Percentiles rank a stretch among this genome's conserved stretches.
Conservation (phyloP, 768 basidiomycete species). For the Candolleomyces aberdarensis region DNA sequence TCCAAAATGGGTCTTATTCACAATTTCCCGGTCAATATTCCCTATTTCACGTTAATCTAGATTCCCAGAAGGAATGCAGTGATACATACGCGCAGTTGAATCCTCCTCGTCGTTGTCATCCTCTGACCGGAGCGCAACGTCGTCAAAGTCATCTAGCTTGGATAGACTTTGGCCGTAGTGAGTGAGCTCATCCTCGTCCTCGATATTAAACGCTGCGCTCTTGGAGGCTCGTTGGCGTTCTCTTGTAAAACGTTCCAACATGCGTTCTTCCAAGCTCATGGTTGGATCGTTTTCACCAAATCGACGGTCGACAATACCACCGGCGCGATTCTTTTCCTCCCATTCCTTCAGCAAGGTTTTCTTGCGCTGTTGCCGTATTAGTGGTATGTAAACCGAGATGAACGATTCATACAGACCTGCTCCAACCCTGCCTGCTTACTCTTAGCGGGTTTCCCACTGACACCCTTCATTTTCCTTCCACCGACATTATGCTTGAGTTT, state of each 20-base stretch:
- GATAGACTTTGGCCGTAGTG: constrained; percentile 90
- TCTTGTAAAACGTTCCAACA: constrained; percentile 92
- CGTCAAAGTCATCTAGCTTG: constrained; percentile 81
- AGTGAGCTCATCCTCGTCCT: constrained; percentile 87
- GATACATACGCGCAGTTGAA: constrained; percentile 29
- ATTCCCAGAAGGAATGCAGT: neutral
- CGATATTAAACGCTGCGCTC: constrained; percentile 81
- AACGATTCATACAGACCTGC: constrained; percentile 49
- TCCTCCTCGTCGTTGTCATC: constrained; percentile 56
- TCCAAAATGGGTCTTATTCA: constrained; percentile 75
- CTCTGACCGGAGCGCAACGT: constrained; percentile 56
- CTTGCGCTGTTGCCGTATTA: constrained; percentile 56
- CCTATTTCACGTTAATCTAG: constrained; percentile 33
- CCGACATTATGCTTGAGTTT: constrained; percentile 93
- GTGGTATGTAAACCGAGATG: neutral
- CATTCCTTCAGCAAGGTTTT: constrained; percentile 88
- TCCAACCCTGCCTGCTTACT: constrained; percentile 91
- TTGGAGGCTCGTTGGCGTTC: constrained; percentile 82
- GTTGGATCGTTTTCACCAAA: constrained; percentile 95
- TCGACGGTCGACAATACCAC: constrained; percentile 88
- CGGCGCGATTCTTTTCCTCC: constrained; percentile 74
- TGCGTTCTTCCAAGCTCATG: constrained; percentile 93
- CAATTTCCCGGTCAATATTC: constrained; percentile 64
- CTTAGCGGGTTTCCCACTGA: constrained; percentile 77
- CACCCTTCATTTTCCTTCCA: constrained; percentile 82